A percentile compares a stretch with the other conserved stretches of the same genome.
Evolutionary conservation across 331 rosid genomes (phyloP).

Genomic region (Malus hybrid): DNA sequence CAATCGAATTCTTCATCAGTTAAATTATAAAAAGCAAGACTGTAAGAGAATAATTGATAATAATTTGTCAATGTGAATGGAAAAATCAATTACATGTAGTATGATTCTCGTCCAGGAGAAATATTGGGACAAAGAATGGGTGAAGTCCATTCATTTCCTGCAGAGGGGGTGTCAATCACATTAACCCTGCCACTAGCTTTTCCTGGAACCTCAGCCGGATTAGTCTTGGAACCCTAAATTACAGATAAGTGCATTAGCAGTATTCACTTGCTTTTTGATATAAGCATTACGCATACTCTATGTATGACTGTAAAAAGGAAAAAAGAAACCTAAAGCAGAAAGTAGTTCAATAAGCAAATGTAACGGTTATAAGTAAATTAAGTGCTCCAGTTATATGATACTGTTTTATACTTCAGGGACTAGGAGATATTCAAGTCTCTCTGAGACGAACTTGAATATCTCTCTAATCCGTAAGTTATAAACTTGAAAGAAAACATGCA

Average conservation of each 20-base stretch:
- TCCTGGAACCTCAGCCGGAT: slow-evolving; percentile 26
- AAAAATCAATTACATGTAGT: slow-evolving; percentile 52
- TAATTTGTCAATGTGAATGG: not conserved
- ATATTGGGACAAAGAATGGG: slow-evolving; percentile 49
- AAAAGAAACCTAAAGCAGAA: not conserved
- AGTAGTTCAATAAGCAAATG: not conserved
- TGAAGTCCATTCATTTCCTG: slow-evolving; percentile 27
- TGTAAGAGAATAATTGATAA: not conserved
- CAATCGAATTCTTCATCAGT: not conserved
- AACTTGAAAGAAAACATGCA: not conserved
- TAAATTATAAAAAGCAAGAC: not conserved
- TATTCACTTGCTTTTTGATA: not conserved
- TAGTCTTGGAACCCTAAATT: slow-evolving; percentile 20
- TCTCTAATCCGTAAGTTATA: not conserved
- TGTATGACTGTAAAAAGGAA: too few species aligned
- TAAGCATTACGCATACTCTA: too few species aligned
- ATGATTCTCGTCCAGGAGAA: slow-evolving; percentile 39
- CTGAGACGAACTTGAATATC: not conserved
- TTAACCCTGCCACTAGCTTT: slow-evolving; percentile 24
- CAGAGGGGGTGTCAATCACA: slow-evolving; percentile 13
- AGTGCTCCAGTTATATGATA: not conserved
- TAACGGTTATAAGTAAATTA: not conserved
- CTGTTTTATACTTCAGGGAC: not conserved
- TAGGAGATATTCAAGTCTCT: not conserved
- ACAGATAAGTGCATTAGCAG: not conserved